A percentile compares a stretch with the other conserved stretches of the same genome.
Conservation (phyloP, 2,329 filamentous ascomycete species). For the Alternaria sp. region DNA sequence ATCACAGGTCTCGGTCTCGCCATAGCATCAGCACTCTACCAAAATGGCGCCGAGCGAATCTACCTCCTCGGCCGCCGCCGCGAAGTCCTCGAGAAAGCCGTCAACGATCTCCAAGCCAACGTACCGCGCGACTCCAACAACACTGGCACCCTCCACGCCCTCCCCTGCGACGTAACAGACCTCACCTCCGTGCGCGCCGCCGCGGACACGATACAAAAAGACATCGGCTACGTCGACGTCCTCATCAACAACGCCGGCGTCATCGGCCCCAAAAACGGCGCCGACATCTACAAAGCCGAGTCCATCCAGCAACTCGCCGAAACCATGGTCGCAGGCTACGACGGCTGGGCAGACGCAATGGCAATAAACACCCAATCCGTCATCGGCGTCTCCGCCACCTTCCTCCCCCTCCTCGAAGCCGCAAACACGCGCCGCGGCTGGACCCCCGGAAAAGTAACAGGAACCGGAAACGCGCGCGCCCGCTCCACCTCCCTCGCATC, state of each 20-base stretch:
- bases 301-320: slow-evolving; percentile 54
- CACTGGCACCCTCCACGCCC: slow-evolving; percentile 44
- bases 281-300: slow-evolving; percentile 50
- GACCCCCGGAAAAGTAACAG: slow-evolving; percentile 41
- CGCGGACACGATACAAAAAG: slow-evolving; percentile 51
- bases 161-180: slow-evolving; percentile 54
- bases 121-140: slow-evolving; percentile 36
- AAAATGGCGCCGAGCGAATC: slow-evolving; percentile 51
- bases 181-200: slow-evolving; percentile 50
- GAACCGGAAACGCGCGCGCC: slow-evolving; percentile 30
- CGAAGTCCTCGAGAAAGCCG: slow-evolving; percentile 51
- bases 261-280: slow-evolving; percentile 52
- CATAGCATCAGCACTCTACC: slow-evolving; percentile 52
- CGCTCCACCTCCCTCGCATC: slow-evolving; percentile 29
- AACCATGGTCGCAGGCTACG: slow-evolving; percentile 44
- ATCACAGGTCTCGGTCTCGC: slow-evolving; percentile 47
- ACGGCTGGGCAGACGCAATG: slow-evolving; percentile 46
- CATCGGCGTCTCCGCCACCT: slow-evolving; percentile 53
- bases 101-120: slow-evolving; percentile 36
- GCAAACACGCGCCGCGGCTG: slow-evolving; percentile 54
- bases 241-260: slow-evolving; percentile 61
- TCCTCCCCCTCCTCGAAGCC: slow-evolving; percentile 54
- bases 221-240: slow-evolving; percentile 58
- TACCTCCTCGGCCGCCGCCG: slow-evolving; percentile 55
- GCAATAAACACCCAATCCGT: slow-evolving; percentile 56